A percentile compares a stretch with the other conserved stretches of the same genome.
These are phyloP conservation scores for Ophiognomonia clavigignenti-juglandacearum DNA, from an alignment of 2,329 filamentous ascomycete genomes.

Conservation along the genomic window DNA sequence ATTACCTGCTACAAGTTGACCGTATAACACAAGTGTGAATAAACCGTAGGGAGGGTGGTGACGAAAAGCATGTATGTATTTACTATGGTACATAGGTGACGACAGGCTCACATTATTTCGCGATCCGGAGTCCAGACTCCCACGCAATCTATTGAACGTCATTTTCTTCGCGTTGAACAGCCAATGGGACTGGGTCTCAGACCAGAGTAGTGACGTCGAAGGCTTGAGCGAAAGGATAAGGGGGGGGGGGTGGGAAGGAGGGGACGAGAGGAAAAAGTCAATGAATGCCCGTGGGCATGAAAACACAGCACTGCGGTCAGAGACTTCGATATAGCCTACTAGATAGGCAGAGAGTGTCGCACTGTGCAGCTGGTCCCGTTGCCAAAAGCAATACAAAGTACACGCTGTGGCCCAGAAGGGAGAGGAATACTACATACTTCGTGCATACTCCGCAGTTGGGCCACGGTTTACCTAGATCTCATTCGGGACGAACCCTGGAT, in stretches of 20 bases:
- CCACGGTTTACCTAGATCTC: conserved; percentile 2
- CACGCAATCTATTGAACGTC: conserved; percentile 1
- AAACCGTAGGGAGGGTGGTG: neutral
- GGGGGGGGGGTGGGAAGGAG: conserved; percentile 1
- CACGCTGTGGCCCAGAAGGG: neutral
- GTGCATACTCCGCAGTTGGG: neutral
- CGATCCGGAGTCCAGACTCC: too few relatives aligned
- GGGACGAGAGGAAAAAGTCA: conserved; percentile 4
- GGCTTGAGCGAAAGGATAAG: too few relatives aligned
- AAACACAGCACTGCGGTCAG: too few relatives aligned
- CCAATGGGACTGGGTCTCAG: conserved; percentile 9
- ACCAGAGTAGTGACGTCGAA: conserved; percentile 15
- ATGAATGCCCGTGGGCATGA: too few relatives aligned
- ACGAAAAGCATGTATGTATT: neutral
- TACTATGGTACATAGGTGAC: too few relatives aligned
- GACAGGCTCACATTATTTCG: too few relatives aligned
- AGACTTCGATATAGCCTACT: too few relatives aligned
- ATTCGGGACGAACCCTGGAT: conserved; percentile 12
- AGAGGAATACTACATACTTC: neutral
- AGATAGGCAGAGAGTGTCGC: neutral
- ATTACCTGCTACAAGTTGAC: too few relatives aligned
- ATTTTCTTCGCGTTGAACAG: conserved; percentile 1
- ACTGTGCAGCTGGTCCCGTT: conserved; percentile 6
- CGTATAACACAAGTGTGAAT: neutral
- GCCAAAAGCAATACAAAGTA: neutral